Evolutionary conservation across 2,329 filamentous ascomycete genomes (phyloP), one percentile per base, ranked within the genome.

Genomic region (Remersonia thermophila): DNA sequence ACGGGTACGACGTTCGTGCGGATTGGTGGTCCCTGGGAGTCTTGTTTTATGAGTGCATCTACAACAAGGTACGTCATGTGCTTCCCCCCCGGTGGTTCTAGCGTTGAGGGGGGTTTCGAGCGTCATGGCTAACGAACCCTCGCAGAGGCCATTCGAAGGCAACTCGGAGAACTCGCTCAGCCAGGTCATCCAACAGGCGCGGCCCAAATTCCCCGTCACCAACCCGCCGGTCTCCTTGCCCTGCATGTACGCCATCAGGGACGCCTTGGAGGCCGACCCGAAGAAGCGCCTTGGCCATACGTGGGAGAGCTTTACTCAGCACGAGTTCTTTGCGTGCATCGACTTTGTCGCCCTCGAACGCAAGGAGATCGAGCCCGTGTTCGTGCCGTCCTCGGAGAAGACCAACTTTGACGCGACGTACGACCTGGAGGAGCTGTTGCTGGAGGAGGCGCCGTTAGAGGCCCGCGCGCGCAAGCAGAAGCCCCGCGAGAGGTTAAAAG

Each of bases 11-110:
- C 41, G 77, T 78, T 32, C 83, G 91, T 49, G 87, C 91, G 29
- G 91, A 98, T 57, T 98, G 91, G 91, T 98, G 91, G 91, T 96
- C 91, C 5, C 62, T 98, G 15, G 91, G 91, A 33, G 91, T 98
- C 31, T 72, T 93, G n/a, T 96, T 96, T 58, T 98, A 95, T 59
- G 91, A 98, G 59, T 96, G 91, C 69, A 95, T 98, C 47, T 98
- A 96, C 65, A 94, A 93, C 64, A 96, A 93, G 79, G 85, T 86
- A 61, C 35, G 25, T 27, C 7, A n/a, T n/a, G n/a, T n/a, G n/a
- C n/a, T n/a, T n/a, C n/a, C n/a, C n/a, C n/a, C n/a, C n/a, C n/a
- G n/a, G n/a, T n/a, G n/a, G n/a, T n/a, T n/a, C n/a, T n/a, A n/a
- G n/a, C n/a, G n/a, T n/a, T n/a, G n/a, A n/a, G n/a, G n/a, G n/a